Percentiles rank a stretch among this genome's conserved stretches.
These are phyloP conservation scores for Blastobotrys chiropterorum DNA, from an alignment of 805 yeast species.

Conservation along the genomic window DNA sequence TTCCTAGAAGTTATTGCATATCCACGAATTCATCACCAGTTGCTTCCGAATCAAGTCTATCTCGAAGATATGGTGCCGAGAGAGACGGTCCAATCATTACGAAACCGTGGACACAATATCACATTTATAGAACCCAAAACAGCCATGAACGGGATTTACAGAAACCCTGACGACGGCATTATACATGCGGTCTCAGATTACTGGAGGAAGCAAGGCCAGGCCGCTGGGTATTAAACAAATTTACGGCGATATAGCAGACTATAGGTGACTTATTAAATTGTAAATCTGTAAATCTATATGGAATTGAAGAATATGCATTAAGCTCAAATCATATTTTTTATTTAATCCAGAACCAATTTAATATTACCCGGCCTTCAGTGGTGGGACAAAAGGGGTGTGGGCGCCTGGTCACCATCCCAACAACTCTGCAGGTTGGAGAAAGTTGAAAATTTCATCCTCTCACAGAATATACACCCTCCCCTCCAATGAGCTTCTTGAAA, in stretches of 20 bases:
- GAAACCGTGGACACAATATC: conserved; percentile 45
- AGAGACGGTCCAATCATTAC: conserved; percentile 33
- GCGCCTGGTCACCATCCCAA: background rate
- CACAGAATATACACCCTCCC: background rate
- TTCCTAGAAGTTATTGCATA: conserved; percentile 64
- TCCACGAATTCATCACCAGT: conserved; percentile 87
- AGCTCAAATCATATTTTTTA: too few species aligned
- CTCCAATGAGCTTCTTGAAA: background rate
- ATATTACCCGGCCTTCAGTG: background rate
- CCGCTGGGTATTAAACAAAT: conserved; percentile 51
- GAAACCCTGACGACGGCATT: conserved; percentile 35
- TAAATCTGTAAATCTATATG: too few species aligned
- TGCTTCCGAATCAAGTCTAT: conserved; percentile 62
- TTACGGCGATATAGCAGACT: too few species aligned
- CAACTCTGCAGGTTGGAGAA: background rate
- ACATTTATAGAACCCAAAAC: conserved; percentile 41
- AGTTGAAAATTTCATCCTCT: background rate
- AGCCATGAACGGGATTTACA: conserved; percentile 50
- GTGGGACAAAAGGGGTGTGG: background rate
- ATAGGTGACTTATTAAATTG: too few species aligned
- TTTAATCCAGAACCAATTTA: too few species aligned
- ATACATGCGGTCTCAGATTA: conserved; percentile 74
- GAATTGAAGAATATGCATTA: too few species aligned
- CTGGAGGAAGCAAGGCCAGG: conserved; percentile 81
- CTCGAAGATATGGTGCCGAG: conserved; percentile 48